A percentile compares a stretch with the other conserved stretches of the same genome.
phyloP scores from a whole-genome alignment of 2,329 filamentous ascomycete species.

The Didymella lethalis region DNA sequence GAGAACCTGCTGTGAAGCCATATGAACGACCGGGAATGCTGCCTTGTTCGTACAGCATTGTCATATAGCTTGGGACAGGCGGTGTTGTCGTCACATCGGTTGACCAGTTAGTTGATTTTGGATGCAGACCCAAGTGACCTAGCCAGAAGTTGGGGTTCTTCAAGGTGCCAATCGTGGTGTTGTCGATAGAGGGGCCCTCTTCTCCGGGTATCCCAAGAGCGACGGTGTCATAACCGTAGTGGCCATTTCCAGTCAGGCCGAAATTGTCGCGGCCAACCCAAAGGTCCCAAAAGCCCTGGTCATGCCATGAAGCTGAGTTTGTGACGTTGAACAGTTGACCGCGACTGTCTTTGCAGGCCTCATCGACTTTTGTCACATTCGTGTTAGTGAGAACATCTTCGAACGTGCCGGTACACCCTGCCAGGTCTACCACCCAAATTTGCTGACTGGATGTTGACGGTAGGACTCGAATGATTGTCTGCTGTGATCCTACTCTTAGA shows the following conservation, averaged over 20 bases:
- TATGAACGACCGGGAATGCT: constrained; percentile 76
- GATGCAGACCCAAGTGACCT: constrained; percentile 58
- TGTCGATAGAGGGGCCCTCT: constrained; percentile 52
- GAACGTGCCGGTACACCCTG: constrained; percentile 35
- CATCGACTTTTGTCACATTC: constrained; percentile 32
- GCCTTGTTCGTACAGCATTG: constrained; percentile 61
- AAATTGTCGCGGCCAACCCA: constrained; percentile 63
- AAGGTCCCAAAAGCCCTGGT: constrained; percentile 67
- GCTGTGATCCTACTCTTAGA: constrained; percentile 64
- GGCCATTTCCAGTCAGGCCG: constrained; percentile 67
- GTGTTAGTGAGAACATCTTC: constrained; percentile 58
- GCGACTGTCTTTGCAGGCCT: constrained; percentile 61
- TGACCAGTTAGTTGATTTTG: constrained; percentile 60
- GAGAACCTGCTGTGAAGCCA: constrained; percentile 78
- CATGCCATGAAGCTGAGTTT: constrained; percentile 65
- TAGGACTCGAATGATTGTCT: constrained; percentile 63
- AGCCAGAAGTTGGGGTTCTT: constrained; percentile 55
- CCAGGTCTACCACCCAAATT: constrained; percentile 68
- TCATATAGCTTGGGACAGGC: constrained; percentile 63
- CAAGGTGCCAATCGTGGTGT: constrained; percentile 54
- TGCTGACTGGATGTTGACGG: constrained; percentile 75
- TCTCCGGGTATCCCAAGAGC: constrained; percentile 52
- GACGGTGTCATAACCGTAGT: constrained; percentile 66
- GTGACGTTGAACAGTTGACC: constrained; percentile 66
- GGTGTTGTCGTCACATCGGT: constrained; percentile 55